phyloP scores from a whole-genome alignment of 148 eudicot species.

The Dysphania ambrosioides region DNA sequence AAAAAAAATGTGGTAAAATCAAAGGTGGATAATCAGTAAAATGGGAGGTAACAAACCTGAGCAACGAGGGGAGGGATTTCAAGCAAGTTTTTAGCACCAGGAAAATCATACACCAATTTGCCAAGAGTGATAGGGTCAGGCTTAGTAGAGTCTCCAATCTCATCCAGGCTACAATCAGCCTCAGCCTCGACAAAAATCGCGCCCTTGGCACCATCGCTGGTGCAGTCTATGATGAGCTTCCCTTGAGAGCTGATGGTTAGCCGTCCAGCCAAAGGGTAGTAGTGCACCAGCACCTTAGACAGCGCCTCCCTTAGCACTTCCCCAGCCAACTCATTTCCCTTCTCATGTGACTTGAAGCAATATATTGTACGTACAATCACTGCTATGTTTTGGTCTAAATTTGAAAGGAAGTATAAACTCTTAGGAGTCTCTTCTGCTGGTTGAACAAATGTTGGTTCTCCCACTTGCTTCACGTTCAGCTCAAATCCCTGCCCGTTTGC shows the following conservation, averaged over 20 bases:
- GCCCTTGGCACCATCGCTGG: slow-evolving; percentile 25
- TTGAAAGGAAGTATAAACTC: slow-evolving; percentile 41
- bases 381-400: slow-evolving; percentile 49
- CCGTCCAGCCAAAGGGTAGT: slow-evolving; percentile 53
- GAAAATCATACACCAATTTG: slow-evolving; percentile 43
- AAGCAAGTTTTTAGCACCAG: slow-evolving; percentile 42
- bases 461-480: slow-evolving; percentile 27
- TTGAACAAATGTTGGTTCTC: slow-evolving; percentile 32
- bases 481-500: slow-evolving; percentile 24
- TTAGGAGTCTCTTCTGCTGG: slow-evolving; percentile 38
- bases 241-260: slow-evolving; percentile 43
- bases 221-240: slow-evolving; percentile 49
- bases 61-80: slow-evolving; percentile 46
- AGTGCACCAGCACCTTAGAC: slow-evolving; percentile 43
- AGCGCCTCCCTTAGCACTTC: slow-evolving; percentile 35
- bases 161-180: slow-evolving; percentile 39
- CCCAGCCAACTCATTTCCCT: slow-evolving; percentile 34
- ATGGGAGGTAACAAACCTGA: slow-evolving; percentile 20
- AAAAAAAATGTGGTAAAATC: background rate
- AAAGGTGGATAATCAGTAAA: background rate
- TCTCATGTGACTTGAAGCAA: slow-evolving; percentile 36
- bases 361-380: slow-evolving; percentile 43
- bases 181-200: slow-evolving; percentile 52
- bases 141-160: slow-evolving; percentile 45
- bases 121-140: slow-evolving; percentile 43